Percentiles rank a stretch among this genome's conserved stretches.
Evolutionary conservation across 2,329 filamentous ascomycete species (phyloP).

Genomic region (Neopestalotiopsis clavispora): DNA sequence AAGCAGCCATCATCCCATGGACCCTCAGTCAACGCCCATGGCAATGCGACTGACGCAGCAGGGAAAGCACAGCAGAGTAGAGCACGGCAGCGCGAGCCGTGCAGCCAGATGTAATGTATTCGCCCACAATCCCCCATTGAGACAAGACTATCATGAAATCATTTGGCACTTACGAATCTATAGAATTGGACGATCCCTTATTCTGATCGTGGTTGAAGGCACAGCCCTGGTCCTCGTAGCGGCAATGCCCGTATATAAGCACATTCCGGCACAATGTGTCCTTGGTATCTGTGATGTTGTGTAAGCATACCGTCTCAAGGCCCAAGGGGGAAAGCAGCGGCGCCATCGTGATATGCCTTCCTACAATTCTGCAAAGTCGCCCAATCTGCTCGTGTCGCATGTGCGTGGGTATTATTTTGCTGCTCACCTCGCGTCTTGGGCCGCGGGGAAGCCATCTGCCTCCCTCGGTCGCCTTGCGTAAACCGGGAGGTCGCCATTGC

Average conservation of each 20-base stretch:
- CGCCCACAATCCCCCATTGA: neutral
- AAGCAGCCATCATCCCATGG: neutral
- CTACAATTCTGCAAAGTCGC: conserved; percentile 7
- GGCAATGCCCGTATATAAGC: conserved; percentile 90
- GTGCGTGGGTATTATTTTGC: conserved; percentile 13
- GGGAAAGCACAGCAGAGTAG: neutral
- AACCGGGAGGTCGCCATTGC: conserved; percentile 39
- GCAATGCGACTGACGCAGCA: neutral
- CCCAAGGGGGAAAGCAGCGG: neutral
- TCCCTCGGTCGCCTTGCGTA: conserved; percentile 35
- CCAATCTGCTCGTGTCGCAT: conserved; percentile 4
- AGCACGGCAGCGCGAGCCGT: neutral
- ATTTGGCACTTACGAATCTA: conserved; percentile 34
- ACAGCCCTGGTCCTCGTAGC: conserved; percentile 90
- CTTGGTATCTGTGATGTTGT: conserved; percentile 69
- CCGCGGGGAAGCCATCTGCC: conserved; percentile 41
- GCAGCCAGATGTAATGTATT: neutral
- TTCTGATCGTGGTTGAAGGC: conserved; percentile 85
- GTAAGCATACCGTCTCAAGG: neutral
- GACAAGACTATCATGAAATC: conserved; percentile 12
- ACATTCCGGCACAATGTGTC: conserved; percentile 93
- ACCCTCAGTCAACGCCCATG: neutral
- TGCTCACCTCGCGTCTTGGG: conserved; percentile 41
- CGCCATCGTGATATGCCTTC: neutral
- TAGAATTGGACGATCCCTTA: conserved; percentile 53